Base-by-base conservation (phyloP, 805 yeast species). In the Saccharomyces mikatae region DNA sequence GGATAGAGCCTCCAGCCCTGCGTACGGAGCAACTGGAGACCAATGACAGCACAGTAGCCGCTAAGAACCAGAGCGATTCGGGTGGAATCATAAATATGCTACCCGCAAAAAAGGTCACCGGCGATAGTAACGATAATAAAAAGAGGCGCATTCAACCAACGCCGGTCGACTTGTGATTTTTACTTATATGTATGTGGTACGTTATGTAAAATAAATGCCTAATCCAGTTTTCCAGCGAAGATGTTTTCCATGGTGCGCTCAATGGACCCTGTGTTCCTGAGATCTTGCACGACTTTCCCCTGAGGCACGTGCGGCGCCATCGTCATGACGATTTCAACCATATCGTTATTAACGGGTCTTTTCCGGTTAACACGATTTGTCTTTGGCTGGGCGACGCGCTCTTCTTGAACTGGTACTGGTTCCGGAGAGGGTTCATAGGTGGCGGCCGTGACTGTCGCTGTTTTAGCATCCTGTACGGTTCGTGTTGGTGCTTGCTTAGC, bases 281-380 rank as follows among this genome's bases (percentile, higher is more conserved):
- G 77, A 66, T 87, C 96, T 57, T 76, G 75, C 57, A 83, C 76
- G 57, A 94, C 89, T 65, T 87, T 95, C 6, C 80, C 87, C 3
- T 71, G 77, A 1, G 87, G 76, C 31, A 88, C 72, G 22, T 76
- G 75, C 3, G 97, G 97, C 0, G 90, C 96, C 53, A 92, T 75
- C 46, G 89, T 82, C 61, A 83, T 87, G 1, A 92, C 97, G 0
- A 87, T 84, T 58, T 86, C 94, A 47, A 92, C 76, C 98, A 92
- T 92, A 54, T 80, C 80, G 4, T 74, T 75, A 2, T 85, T 82
- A 24, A 86, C 83, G 13, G 68, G 72, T 54, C 87, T 77, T 49
- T 77, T 73, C 53, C 47, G 58, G 50, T 56, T 57, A 53, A 41
- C 53, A 17, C 9, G 5, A 14, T 31, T n/a, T 14, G 4, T 14